A percentile compares a stretch with the other conserved stretches of the same genome.
These are phyloP conservation scores for Scheffersomyces segobiensis DNA, from an alignment of 1,139 yeast genomes.

Conservation along the genomic window DNA sequence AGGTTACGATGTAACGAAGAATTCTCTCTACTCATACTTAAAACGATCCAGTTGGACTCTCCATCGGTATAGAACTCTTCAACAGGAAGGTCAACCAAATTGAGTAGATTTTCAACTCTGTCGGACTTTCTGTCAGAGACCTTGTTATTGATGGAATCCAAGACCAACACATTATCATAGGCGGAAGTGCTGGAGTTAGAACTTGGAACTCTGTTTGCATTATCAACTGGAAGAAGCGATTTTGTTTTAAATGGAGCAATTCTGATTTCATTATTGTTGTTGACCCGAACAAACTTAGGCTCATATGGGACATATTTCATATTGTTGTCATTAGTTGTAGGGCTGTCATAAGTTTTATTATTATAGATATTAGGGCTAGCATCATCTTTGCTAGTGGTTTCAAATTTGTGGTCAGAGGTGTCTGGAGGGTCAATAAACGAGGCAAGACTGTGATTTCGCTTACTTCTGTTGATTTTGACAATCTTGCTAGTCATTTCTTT, in stretches of 20 bases:
- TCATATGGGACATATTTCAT: not conserved
- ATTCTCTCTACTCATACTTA: conserved; percentile 23
- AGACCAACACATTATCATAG: conserved; percentile 11
- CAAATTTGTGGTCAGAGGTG: not conserved
- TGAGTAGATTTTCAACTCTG: conserved; percentile 1
- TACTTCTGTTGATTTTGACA: not conserved
- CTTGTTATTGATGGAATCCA: conserved; percentile 9
- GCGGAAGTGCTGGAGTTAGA: conserved; percentile 1
- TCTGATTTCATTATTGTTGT: not conserved
- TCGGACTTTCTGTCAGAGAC: not conserved
- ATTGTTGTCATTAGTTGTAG: not conserved
- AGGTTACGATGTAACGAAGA: conserved; percentile 23
- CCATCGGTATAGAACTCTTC: conserved; percentile 30
- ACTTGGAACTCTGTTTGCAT: not conserved
- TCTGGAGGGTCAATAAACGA: not conserved
- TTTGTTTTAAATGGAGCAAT: not conserved
- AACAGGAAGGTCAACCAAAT: conserved; percentile 15
- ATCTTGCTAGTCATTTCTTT: not conserved
- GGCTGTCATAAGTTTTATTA: not conserved
- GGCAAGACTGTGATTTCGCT: not conserved
- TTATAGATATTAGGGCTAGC: not conserved
- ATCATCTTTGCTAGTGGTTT: not conserved
- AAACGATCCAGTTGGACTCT: conserved; percentile 36
- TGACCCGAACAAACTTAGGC: not conserved
- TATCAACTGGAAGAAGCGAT: not conserved